Base-by-base conservation (phyloP, 805 yeast genomes). In the Tetrapisispora fleetii region DNA sequence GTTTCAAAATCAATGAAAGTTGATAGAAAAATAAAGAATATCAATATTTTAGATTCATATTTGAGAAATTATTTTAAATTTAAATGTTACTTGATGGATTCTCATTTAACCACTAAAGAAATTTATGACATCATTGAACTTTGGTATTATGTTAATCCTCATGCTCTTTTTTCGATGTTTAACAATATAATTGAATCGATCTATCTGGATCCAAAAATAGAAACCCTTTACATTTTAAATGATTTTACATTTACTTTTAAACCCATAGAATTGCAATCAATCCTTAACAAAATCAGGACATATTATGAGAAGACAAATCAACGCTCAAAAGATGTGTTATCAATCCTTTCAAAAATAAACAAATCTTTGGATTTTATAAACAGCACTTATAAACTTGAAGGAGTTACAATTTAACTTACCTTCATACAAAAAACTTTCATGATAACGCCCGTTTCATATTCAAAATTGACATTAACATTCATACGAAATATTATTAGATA, bases 171-270 rank as follows among this genome's bases (percentile, higher is more conserved):
- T 38, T 41, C 56, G 3, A 51, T 63, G 11, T 61, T 62, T 54
- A 63, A 65, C 46, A 65, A 65, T 42, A 51, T 63, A 36, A 57
- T 62, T 5, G 69, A 65, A 45, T 58, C 66, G 7, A 47, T 60
- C 2, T 55, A 60, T 40, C 48, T 64, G 48, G 55, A 60, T 27
- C 54, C 62, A 16, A 47, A 50, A n/a, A 46, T 54, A 14, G 48
- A 53, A 22, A 37, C 44, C 11, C 38, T 59, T 9, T 54, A 52
- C 43, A 43, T 59, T 17, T 45, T 50, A 19, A 52, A 52, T 45
- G 56, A 55, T 40, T 35, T 61, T 44, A 35, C 48, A 4, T 60
- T 59, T 49, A 48, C 52, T 9, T 58, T 54, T 43, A 47, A 52
- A 21, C 45, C 52, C 13, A 37, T 46, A n/a, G 51, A 54, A 6